phyloP scores from a whole-genome alignment of 2,329 filamentous ascomycete species.

The Ambrosiella cleistominuta region DNA sequence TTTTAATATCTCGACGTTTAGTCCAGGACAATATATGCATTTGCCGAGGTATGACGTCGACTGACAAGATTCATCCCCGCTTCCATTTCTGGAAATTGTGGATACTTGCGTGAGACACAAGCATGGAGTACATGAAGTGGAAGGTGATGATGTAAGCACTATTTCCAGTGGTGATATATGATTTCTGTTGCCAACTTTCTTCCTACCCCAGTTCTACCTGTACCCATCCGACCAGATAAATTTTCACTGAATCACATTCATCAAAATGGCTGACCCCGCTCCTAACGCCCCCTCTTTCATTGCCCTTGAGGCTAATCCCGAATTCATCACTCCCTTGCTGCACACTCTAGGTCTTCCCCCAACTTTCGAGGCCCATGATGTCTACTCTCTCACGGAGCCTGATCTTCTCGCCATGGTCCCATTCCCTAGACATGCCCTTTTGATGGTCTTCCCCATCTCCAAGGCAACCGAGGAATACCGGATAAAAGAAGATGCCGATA shows the following conservation, averaged over 20 bases:
- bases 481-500: constrained; percentile 49
- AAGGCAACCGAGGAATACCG: constrained; percentile 63
- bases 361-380: constrained; percentile 69
- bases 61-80: not conserved
- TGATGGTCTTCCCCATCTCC: constrained; percentile 81
- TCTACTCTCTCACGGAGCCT: constrained; percentile 76
- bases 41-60: not conserved
- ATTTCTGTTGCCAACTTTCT: too few relatives aligned
- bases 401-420: constrained; percentile 75
- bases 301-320: constrained; percentile 58
- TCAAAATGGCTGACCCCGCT: constrained; percentile 3
- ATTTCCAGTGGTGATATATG: not conserved
- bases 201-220: too few relatives aligned
- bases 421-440: constrained; percentile 69
- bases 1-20: not conserved
- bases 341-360: constrained; percentile 68
- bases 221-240: too few relatives aligned
- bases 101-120: not conserved
- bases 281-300: constrained; percentile 25
- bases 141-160: not conserved
- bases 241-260: not conserved
- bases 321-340: constrained; percentile 70
- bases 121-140: not conserved
- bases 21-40: not conserved
- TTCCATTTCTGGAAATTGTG: not conserved